Percentiles rank a stretch among this genome's conserved stretches.
Evolutionary conservation across 2,329 filamentous ascomycete genomes (phyloP).

Genomic region (Chaetomiaceae sp.): DNA sequence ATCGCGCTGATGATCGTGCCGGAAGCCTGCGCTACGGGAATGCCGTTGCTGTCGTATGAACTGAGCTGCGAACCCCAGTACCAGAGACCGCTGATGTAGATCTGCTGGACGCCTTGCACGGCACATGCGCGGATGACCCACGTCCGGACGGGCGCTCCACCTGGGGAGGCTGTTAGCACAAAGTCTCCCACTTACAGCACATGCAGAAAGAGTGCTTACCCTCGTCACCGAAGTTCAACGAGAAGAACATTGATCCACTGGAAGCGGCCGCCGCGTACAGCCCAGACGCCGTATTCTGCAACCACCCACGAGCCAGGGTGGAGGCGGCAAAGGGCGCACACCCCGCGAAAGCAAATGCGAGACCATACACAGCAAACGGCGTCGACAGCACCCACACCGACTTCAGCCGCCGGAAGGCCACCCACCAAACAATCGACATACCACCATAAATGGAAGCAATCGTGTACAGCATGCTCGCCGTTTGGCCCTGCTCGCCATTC

Average conservation of each 20-base stretch:
- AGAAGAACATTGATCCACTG: slow-evolving; percentile 58
- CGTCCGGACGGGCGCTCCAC: slow-evolving; percentile 53
- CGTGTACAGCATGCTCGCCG: too few species aligned
- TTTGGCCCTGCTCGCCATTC: too few species aligned
- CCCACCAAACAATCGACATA: too few species aligned
- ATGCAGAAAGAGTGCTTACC: background rate
- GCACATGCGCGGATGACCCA: slow-evolving; percentile 60
- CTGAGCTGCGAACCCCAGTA: slow-evolving; percentile 56
- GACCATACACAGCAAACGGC: too few species aligned
- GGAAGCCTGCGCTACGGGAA: slow-evolving; percentile 31
- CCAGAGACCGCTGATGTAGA: slow-evolving; percentile 58
- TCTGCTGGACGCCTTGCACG: slow-evolving; percentile 60
- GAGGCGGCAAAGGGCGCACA: too few species aligned
- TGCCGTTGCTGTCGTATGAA: slow-evolving; percentile 35
- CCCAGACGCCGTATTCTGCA: too few species aligned
- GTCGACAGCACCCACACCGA: too few species aligned
- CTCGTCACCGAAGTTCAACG: slow-evolving; percentile 59
- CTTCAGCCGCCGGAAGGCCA: too few species aligned
- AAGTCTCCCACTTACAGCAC: background rate
- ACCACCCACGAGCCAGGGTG: too few species aligned
- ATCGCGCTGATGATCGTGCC: slow-evolving; percentile 36
- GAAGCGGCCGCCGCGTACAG: slow-evolving; percentile 58
- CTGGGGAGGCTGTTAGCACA: slow-evolving; percentile 7
- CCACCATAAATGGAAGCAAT: too few species aligned
- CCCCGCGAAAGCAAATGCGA: too few species aligned